Evolutionary conservation across 345 rosid genomes (phyloP).

Genomic region (Populus deltoides): DNA sequence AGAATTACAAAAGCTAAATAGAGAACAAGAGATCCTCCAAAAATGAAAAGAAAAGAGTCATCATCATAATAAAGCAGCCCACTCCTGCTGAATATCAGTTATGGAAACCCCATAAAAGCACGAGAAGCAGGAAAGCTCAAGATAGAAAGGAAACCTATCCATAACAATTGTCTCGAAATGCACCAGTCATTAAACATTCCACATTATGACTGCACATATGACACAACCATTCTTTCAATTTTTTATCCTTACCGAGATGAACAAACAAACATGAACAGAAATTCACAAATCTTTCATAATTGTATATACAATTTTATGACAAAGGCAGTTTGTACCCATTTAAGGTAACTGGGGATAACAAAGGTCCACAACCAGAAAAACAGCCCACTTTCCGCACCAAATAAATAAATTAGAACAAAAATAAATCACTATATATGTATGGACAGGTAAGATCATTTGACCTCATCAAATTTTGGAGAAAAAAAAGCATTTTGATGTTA

Average conservation of each 20-base stretch:
- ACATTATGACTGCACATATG: not conserved
- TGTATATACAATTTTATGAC: no score
- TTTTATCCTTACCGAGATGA: no score
- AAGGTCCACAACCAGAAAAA: no score
- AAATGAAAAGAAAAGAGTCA: no score
- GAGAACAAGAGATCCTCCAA: not conserved
- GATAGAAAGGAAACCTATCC: not conserved
- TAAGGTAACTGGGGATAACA: no score
- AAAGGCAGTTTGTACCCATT: no score
- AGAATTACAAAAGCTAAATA: not conserved
- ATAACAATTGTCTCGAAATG: not conserved
- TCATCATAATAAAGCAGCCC: not conserved
- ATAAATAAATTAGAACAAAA: no score
- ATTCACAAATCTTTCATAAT: no score
- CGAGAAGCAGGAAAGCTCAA: not conserved
- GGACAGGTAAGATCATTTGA: not conserved
- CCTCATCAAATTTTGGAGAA: not conserved
- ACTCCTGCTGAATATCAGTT: not conserved
- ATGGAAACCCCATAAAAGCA: not conserved
- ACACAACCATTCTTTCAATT: not conserved
- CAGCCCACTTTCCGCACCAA: no score
- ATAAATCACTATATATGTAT: not conserved
- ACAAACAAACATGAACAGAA: no score
- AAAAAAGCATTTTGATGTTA: not conserved
- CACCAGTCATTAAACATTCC: not conserved